These are phyloP conservation scores for Saccharomyces cerevisiae DNA, from an alignment of 805 yeast species.

Conservation along the genomic window DNA sequence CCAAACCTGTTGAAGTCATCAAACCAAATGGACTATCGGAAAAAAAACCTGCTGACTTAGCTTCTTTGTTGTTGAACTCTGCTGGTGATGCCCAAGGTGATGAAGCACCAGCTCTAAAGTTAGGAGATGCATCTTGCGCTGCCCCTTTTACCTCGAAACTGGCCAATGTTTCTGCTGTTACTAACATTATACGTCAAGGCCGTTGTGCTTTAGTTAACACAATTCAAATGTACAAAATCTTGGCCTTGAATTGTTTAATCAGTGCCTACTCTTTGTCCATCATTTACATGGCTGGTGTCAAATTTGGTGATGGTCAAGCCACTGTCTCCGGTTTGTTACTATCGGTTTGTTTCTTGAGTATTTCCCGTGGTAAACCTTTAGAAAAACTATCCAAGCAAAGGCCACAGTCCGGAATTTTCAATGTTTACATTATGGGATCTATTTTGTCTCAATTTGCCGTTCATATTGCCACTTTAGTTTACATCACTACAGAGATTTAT, in stretches of 20 bases:
- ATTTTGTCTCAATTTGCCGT: conserved; percentile 93
- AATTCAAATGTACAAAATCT: conserved; percentile 96
- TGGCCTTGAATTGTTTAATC: conserved; percentile 93
- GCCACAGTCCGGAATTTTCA: conserved; percentile 96
- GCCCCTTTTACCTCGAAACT: conserved; percentile 97
- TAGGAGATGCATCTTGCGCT: conserved; percentile 98
- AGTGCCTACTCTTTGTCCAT: conserved; percentile 94
- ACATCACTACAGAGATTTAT: conserved; percentile 77
- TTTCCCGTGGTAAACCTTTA: conserved; percentile 87
- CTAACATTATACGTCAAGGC: conserved; percentile 92
- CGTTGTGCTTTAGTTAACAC: conserved; percentile 96
- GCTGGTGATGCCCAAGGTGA: conserved; percentile 38
- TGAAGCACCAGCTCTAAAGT: conserved; percentile 86
- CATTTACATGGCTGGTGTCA: conserved; percentile 91
- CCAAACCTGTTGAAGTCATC: conserved; percentile 30
- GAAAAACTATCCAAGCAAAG: conserved; percentile 85
- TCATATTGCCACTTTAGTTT: conserved; percentile 74
- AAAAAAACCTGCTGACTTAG: conserved; percentile 41
- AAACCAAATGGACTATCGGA: conserved; percentile 29
- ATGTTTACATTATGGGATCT: conserved; percentile 93
- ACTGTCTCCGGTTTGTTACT: conserved; percentile 89
- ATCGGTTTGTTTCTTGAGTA: conserved; percentile 89
- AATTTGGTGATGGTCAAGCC: conserved; percentile 97
- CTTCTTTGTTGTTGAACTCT: conserved; percentile 28
- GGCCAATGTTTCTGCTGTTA: conserved; percentile 84